Evolutionary conservation across 2,329 filamentous ascomycete genomes (phyloP).

Genomic region (Cladosporium halotolerans): DNA sequence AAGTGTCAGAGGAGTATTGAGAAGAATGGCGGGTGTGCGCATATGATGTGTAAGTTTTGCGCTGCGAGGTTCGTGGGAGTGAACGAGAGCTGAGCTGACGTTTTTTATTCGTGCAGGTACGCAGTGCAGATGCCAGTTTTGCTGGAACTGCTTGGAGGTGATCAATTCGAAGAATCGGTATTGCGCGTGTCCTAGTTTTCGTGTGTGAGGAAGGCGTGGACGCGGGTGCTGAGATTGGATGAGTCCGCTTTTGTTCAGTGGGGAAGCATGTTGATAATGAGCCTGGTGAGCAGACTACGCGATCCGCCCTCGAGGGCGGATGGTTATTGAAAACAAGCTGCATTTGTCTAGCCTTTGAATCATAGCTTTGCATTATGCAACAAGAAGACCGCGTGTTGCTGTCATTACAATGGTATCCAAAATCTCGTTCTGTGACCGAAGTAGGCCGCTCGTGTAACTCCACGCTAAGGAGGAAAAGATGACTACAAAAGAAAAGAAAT

Average conservation of each 20-base stretch:
- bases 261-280: too few species aligned
- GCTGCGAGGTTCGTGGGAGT: conserved; percentile 2
- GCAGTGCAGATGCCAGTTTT: conserved; percentile 24
- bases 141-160: conserved; percentile 24
- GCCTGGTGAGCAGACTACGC: too few species aligned
- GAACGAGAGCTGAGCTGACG: not conserved
- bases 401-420: not conserved
- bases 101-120: conserved; percentile 7
- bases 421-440: conserved; percentile 2
- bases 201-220: too few species aligned
- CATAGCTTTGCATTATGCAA: too few species aligned
- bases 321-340: too few species aligned
- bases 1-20: conserved; percentile 24
- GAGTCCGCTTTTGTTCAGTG: too few species aligned
- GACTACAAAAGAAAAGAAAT: not conserved
- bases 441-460: not conserved
- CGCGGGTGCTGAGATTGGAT: too few species aligned
- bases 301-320: too few species aligned
- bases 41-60: conserved; percentile 23
- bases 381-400: not conserved
- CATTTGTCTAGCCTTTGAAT: too few species aligned
- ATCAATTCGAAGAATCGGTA: conserved; percentile 3
- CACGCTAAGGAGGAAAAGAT: not conserved
- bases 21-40: conserved; percentile 28
- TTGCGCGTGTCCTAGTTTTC: not conserved